Conservation (phyloP, 306 rosid species). For the Corylus americana region DNA sequence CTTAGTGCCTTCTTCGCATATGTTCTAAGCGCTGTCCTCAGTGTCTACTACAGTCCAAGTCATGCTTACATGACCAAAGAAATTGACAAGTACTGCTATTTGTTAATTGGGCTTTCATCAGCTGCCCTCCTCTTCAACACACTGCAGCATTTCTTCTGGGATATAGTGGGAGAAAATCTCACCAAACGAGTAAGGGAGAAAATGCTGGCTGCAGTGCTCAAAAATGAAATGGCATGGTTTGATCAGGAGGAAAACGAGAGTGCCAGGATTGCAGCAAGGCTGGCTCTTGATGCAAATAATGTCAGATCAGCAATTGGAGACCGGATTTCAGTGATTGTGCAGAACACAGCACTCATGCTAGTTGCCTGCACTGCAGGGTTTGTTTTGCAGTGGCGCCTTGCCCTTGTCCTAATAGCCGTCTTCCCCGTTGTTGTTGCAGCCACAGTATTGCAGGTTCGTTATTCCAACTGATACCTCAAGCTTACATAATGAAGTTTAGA, state of each 20-base stretch:
- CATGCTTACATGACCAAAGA: slow-evolving; percentile 73
- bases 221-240: slow-evolving; percentile 95
- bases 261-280: slow-evolving; percentile 80
- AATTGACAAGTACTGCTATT: slow-evolving; percentile 79
- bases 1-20: slow-evolving; percentile 97
- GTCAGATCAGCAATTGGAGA: slow-evolving; percentile 97
- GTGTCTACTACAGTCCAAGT: slow-evolving; percentile 76
- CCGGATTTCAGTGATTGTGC: slow-evolving; percentile 88
- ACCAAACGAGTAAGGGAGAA: slow-evolving; percentile 90
- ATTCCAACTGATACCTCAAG: slow-evolving; percentile 10
- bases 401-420: slow-evolving; percentile 92
- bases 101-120: slow-evolving; percentile 88
- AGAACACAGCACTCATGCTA: slow-evolving; percentile 88
- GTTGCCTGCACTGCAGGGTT: slow-evolving; percentile 95
- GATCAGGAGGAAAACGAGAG: slow-evolving; percentile 95
- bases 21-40: slow-evolving; percentile 86
- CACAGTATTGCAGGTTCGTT: slow-evolving; percentile 87
- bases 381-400: slow-evolving; percentile 94
- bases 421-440: slow-evolving; percentile 98
- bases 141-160: slow-evolving; percentile 96
- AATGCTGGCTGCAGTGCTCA: slow-evolving; percentile 72
- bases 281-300: slow-evolving; percentile 88
- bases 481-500: slow-evolving; percentile 10
- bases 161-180: slow-evolving; percentile 88
- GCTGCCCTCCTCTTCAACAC: slow-evolving; percentile 92